Percentiles rank a stretch among this genome's conserved stretches.
phyloP scores from a whole-genome alignment of 371 early-diverging fungal species.

The Saksenaea oblongispora region DNA sequence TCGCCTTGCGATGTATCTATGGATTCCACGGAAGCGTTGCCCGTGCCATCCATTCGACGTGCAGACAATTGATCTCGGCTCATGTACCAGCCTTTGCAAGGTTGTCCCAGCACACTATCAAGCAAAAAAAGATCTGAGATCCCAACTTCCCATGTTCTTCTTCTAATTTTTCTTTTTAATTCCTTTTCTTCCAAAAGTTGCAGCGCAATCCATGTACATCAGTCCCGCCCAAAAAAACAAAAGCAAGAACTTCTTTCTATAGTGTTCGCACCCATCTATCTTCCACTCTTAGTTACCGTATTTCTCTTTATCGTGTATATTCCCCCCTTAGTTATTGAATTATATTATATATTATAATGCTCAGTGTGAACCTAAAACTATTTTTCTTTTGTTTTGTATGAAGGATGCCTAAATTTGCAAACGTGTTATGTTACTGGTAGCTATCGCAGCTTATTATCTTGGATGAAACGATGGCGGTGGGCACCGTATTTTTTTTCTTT shows the following conservation, averaged over 20 bases:
- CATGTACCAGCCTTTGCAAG: neutral
- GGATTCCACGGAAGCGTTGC: slow-evolving; percentile 33
- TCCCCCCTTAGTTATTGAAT: neutral
- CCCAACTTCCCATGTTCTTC: neutral
- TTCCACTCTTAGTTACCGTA: neutral
- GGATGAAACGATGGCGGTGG: too few species aligned
- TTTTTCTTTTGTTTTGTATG: too few species aligned
- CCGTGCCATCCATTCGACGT: slow-evolving; percentile 18
- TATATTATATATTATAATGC: too few species aligned
- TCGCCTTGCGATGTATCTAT: slow-evolving; percentile 43
- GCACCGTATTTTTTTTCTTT: too few species aligned
- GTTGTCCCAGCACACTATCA: slow-evolving; percentile 1
- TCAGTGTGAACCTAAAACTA: too few species aligned
- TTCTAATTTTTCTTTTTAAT: neutral
- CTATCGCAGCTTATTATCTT: too few species aligned
- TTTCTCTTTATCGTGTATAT: neutral
- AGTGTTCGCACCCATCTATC: neutral
- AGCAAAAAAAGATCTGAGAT: neutral
- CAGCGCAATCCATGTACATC: slow-evolving; percentile 7
- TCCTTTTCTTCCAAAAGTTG: neutral
- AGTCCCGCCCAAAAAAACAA: slow-evolving; percentile 10
- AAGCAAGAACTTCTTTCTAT: neutral
- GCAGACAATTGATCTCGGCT: slow-evolving; percentile 10
- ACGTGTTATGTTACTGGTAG: too few species aligned
- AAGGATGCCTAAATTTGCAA: too few species aligned